phyloP scores from a whole-genome alignment of 768 basidiomycete genomes.

The Myochromella boudieri region DNA sequence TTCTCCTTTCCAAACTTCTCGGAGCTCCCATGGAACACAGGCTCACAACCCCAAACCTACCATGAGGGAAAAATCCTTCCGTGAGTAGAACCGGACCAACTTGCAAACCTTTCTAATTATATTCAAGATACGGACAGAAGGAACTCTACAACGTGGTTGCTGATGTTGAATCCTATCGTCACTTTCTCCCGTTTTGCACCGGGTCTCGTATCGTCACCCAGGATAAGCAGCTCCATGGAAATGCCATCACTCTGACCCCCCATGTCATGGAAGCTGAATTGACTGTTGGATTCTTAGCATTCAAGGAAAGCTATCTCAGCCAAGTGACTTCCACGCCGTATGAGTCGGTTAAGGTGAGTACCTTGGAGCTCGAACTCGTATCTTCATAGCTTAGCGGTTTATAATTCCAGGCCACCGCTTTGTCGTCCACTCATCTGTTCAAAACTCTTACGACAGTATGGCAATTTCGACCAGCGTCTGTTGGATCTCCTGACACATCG shows the following conservation, averaged over 20 bases:
- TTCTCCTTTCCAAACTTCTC: conserved; percentile 56
- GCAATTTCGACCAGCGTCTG: conserved; percentile 64
- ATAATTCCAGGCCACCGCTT: conserved; percentile 59
- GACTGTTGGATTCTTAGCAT: conserved; percentile 83
- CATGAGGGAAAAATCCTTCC: conserved; percentile 86
- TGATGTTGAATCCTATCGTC: conserved; percentile 82
- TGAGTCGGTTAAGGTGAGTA: conserved; percentile 75
- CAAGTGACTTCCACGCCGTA: conserved; percentile 77
- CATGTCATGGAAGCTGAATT: conserved; percentile 79
- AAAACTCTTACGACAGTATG: conserved; percentile 69
- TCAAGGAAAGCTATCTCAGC: conserved; percentile 87
- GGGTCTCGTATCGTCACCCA: conserved; percentile 60
- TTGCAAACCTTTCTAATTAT: conserved; percentile 3
- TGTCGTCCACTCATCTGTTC: conserved; percentile 73
- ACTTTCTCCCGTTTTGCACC: conserved; percentile 89
- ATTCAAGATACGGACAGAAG: conserved; percentile 65
- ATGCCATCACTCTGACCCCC: conserved; percentile 23
- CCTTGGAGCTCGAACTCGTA: not conserved
- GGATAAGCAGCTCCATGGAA: conserved; percentile 17
- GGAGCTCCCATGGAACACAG: conserved; percentile 33
- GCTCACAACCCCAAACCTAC: conserved; percentile 59
- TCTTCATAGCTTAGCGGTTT: conserved; percentile 2
- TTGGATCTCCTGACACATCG: conserved; percentile 37
- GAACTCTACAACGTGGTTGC: conserved; percentile 87
- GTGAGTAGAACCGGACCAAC: conserved; percentile 48